Evolutionary conservation across 2,329 filamentous ascomycete genomes (phyloP).

Genomic region (Phaeosphaeriaceae sp.): DNA sequence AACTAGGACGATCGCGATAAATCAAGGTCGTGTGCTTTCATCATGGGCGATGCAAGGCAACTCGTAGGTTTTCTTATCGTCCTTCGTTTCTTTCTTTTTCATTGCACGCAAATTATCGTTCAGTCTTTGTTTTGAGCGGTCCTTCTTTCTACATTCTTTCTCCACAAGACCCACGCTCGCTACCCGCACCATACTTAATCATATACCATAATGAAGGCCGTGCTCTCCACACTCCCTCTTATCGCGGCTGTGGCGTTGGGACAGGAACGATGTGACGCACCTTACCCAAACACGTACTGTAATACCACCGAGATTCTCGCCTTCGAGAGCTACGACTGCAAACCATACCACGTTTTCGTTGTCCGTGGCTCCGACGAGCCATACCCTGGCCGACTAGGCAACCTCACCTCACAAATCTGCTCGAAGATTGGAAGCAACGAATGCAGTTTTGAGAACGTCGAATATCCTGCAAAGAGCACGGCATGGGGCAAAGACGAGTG

Average conservation of each 20-base stretch:
- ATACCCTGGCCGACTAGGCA: slow-evolving; percentile 35
- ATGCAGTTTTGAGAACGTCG: slow-evolving; percentile 35
- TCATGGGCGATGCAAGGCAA: slow-evolving; percentile 8
- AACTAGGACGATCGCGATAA: slow-evolving; percentile 8
- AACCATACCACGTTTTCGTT: slow-evolving; percentile 35
- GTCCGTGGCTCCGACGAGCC: slow-evolving; percentile 38
- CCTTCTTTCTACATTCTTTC: slow-evolving; percentile 5
- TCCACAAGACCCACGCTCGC: slow-evolving; percentile 1
- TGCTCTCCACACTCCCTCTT: slow-evolving; percentile 15
- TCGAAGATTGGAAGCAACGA: slow-evolving; percentile 20
- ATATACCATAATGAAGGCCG: slow-evolving; percentile 18
- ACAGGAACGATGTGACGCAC: slow-evolving; percentile 33
- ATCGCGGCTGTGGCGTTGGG: slow-evolving; percentile 18
- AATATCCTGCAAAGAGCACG: slow-evolving; percentile 36
- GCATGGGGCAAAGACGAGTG: slow-evolving; percentile 30
- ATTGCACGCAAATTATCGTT: neutral
- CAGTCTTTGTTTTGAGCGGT: neutral
- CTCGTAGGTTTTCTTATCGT: slow-evolving; percentile 2
- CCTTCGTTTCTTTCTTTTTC: slow-evolving; percentile 4
- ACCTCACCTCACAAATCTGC: slow-evolving; percentile 31
- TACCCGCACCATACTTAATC: neutral
- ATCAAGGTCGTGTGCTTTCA: slow-evolving; percentile 17
- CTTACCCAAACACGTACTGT: slow-evolving; percentile 26
- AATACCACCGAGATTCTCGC: slow-evolving; percentile 32
- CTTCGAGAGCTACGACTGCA: slow-evolving; percentile 29